Base-by-base conservation (phyloP, 2,329 filamentous ascomycete genomes). In the Xylaria sp. region DNA sequence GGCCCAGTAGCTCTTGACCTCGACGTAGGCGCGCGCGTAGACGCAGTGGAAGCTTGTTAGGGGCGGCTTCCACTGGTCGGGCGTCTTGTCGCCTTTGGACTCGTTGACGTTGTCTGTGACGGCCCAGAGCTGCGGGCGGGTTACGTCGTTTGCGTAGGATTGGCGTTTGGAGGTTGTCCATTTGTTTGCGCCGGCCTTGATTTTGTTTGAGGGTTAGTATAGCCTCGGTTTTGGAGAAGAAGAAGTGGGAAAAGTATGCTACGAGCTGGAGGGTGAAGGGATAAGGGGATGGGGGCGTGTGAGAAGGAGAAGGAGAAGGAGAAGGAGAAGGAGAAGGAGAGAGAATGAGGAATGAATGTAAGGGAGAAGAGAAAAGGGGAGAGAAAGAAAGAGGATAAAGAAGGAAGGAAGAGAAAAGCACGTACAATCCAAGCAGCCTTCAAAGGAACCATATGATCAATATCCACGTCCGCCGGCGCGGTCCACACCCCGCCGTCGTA, bases 361-460 rank as follows among this genome's bases (percentile, higher is more conserved):
- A 15, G 39, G 13, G 3, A 41, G 9, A 9, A 44, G 39, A 13
- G 10, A 18, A 9, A 44, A 55, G 25, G 44, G 12, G 10, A n/a
- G 20, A 25, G 20, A 8, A 34, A 65, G 13, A 56, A 3, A 39
- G 10, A 15, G n/a, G 8, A 48, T 34, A 48, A 34, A 44, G 7
- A 28, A 56, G 28, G 2, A 7, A 32, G 37, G 12, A 13, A 34
- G 44, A 32, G 4, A 58, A 23, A 4, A 3, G 23, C 23, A 80
- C 84, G 76, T 73, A 90, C 88, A 70, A 91, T 89, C 92, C 92
- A 95, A 5, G 92, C 92, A 76, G 94, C 93, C 77, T 91, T 90
- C 70, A 97, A 79, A 0, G 93, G 92, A 2, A 97, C 92, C 81
- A 96, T 85, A 78, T 96, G 93, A 79, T 96, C 93, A 69, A 96